These are phyloP conservation scores for Citeromyces hawaiiensis DNA, from an alignment of 1,139 yeast genomes.

Conservation along the genomic window DNA sequence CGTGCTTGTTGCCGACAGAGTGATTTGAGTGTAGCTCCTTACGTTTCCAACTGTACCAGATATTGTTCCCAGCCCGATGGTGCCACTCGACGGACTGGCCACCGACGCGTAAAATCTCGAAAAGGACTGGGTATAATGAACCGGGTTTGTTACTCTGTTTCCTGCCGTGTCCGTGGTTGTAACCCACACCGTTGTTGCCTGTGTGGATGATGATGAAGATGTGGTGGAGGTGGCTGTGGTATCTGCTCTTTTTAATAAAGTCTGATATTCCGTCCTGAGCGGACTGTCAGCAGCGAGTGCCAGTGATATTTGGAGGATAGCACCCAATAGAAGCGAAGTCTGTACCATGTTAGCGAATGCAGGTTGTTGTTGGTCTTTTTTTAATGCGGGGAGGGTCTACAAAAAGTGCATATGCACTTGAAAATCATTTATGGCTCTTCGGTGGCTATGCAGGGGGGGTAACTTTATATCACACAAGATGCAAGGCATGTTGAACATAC, in stretches of 20 bases:
- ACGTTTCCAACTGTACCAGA: constrained; percentile 44
- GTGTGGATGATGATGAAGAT: constrained; percentile 4
- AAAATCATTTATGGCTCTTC: no score
- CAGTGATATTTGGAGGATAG: not conserved
- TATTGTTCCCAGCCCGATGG: constrained; percentile 43
- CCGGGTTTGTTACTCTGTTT: constrained; percentile 22
- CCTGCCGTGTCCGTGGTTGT: constrained; percentile 38
- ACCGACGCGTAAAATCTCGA: constrained; percentile 21
- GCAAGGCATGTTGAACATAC: no score
- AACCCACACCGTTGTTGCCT: constrained; percentile 35
- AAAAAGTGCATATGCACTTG: not conserved
- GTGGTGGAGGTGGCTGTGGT: not conserved
- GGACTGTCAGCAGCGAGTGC: not conserved
- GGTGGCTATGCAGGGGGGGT: not conserved
- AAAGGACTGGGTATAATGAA: constrained; percentile 37
- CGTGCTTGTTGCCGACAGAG: constrained; percentile 4
- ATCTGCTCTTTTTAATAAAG: not conserved
- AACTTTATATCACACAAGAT: no score
- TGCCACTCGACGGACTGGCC: constrained; percentile 30
- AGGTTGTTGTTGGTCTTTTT: not conserved
- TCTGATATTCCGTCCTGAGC: not conserved
- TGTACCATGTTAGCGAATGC: not conserved
- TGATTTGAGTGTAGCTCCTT: constrained; percentile 23
- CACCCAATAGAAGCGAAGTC: not conserved
- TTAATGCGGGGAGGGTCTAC: not conserved